Evolutionary conservation across 2,329 filamentous ascomycete genomes (phyloP).

Genomic region (Aureobasidium vineae): DNA sequence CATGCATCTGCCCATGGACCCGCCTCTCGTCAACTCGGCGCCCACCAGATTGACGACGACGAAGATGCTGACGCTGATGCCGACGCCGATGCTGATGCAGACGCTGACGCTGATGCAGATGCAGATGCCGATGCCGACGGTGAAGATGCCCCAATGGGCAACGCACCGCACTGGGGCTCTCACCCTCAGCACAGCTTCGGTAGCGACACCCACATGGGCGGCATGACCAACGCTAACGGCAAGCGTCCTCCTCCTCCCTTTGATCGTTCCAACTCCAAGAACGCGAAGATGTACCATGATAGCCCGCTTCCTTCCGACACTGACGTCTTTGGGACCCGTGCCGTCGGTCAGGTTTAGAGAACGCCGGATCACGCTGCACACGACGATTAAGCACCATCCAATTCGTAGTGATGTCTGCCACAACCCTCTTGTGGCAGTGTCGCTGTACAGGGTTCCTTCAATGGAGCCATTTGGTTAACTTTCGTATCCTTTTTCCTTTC

Average conservation of each 20-base stretch:
- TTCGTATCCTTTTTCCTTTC: constrained; percentile 11
- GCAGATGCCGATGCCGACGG: constrained; percentile 25
- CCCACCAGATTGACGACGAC: constrained; percentile 13
- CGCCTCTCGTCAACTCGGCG: neutral
- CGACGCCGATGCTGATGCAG: constrained; percentile 28
- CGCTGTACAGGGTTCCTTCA: constrained; percentile 13
- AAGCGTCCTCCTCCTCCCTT: constrained; percentile 25
- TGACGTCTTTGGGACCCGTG: constrained; percentile 19
- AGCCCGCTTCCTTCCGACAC: constrained; percentile 10
- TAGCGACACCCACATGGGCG: constrained; percentile 13
- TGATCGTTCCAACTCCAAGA: constrained; percentile 20
- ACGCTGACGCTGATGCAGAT: constrained; percentile 28
- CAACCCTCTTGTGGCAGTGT: neutral
- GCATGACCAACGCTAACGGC: constrained; percentile 28
- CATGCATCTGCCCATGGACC: constrained; percentile 6
- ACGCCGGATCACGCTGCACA: constrained; percentile 7
- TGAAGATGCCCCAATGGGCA: constrained; percentile 14
- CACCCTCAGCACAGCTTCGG: constrained; percentile 18
- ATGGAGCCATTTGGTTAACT: constrained; percentile 16
- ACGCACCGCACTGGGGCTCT: constrained; percentile 9
- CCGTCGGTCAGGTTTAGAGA: constrained; percentile 21
- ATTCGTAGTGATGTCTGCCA: constrained; percentile 5
- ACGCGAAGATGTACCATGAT: constrained; percentile 26
- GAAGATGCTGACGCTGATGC: constrained; percentile 18
- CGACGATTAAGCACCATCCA: constrained; percentile 5